Conservation (phyloP, 768 basidiomycete species). For the Dioszegia crocea region DNA sequence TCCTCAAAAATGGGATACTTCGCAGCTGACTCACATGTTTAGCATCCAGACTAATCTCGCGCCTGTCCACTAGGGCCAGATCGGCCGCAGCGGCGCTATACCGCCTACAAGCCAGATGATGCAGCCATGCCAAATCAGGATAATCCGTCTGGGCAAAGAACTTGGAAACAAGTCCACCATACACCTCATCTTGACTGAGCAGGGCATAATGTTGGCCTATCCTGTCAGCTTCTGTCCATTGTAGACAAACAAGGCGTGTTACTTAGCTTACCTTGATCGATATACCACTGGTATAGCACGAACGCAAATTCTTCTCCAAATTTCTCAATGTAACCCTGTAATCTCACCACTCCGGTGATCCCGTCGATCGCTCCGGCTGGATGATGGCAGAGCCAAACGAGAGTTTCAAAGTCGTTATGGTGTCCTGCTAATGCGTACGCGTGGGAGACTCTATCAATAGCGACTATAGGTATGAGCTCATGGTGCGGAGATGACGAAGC, state of each 20-base stretch:
- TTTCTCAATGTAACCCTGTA: constrained; percentile 68
- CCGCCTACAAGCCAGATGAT: constrained; percentile 68
- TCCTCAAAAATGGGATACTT: background rate
- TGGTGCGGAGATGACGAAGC: background rate
- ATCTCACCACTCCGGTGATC: constrained; percentile 10
- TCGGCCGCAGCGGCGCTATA: constrained; percentile 64
- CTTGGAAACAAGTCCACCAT: constrained; percentile 63
- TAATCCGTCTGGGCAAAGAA: constrained; percentile 65
- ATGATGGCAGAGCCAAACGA: constrained; percentile 74
- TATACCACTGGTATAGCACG: constrained; percentile 90
- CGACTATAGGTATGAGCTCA: constrained; percentile 50
- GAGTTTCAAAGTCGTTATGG: constrained; percentile 75
- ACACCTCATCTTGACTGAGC: constrained; percentile 68
- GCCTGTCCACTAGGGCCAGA: constrained; percentile 60
- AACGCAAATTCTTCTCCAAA: constrained; percentile 79
- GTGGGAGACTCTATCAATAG: constrained; percentile 61
- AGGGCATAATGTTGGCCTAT: constrained; percentile 74
- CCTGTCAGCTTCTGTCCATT: background rate
- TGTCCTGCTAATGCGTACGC: constrained; percentile 81
- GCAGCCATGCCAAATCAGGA: constrained; percentile 67
- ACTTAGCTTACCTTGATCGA: constrained; percentile 67
- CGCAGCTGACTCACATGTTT: constrained; percentile 63
- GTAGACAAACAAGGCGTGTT: background rate
- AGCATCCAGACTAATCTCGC: constrained; percentile 58
- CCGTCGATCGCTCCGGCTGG: constrained; percentile 52